Percentiles rank a stretch among this genome's conserved stretches.
Evolutionary conservation across 2,329 filamentous ascomycete genomes (phyloP).

Genomic region (Trichoderma citrinoviride): DNA sequence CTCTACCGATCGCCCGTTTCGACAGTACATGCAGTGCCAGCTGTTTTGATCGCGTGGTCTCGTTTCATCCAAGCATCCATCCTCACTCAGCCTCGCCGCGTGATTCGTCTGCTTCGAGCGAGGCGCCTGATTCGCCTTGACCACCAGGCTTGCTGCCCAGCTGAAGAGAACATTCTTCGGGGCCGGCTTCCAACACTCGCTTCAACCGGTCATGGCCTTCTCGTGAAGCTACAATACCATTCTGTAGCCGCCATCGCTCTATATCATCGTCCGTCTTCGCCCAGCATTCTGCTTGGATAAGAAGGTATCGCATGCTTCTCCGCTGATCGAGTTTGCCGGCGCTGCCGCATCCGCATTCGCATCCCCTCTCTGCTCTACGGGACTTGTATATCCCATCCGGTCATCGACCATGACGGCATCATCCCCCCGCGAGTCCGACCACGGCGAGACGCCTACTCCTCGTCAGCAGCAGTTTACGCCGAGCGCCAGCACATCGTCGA

Average conservation of each 20-base stretch:
- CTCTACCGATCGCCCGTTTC: not conserved
- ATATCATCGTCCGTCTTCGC: not conserved
- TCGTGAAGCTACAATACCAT: not conserved
- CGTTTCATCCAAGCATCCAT: not conserved
- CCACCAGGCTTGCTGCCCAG: not conserved
- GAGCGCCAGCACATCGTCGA: slow-evolving; percentile 13
- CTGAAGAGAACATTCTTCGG: not conserved
- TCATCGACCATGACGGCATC: slow-evolving; percentile 17
- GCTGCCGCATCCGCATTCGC: not conserved
- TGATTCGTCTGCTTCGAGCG: slow-evolving; percentile 8
- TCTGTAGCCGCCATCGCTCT: not conserved
- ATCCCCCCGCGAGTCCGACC: not conserved
- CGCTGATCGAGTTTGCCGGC: not conserved
- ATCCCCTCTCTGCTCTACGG: not conserved
- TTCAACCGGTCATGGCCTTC: slow-evolving; percentile 11
- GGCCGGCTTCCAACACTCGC: not conserved
- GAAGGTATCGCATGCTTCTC: slow-evolving; percentile 1
- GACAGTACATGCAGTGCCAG: not conserved
- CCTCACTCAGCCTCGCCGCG: slow-evolving; percentile 10
- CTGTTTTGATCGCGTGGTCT: slow-evolving; percentile 11
- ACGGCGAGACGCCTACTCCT: not conserved
- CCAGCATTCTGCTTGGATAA: not conserved
- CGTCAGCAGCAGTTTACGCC: slow-evolving; percentile 3
- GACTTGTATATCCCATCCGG: not conserved
- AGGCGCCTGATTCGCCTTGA: not conserved